Conservation (phyloP, 345 rosid species). For the Kandelia obovata region DNA sequence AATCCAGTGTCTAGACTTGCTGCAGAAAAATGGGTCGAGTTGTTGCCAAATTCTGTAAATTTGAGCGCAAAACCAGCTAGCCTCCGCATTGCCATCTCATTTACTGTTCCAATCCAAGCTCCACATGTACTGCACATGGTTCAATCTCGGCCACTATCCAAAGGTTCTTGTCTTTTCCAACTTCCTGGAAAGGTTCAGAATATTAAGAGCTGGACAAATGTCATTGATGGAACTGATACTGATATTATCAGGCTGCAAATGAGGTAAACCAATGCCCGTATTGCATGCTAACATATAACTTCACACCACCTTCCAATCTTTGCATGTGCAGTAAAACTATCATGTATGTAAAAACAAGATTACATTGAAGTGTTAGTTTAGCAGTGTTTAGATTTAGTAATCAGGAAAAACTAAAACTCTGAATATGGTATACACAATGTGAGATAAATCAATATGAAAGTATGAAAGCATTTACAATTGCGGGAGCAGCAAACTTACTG, state of each 20-base stretch:
- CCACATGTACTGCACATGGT: slow-evolving; percentile 53
- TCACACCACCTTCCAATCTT: background rate
- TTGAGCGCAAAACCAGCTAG: slow-evolving; percentile 42
- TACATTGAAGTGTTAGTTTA: background rate
- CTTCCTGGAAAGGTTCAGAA: slow-evolving; percentile 40
- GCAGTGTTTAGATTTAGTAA: background rate
- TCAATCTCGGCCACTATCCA: slow-evolving; percentile 37
- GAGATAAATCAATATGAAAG: too few relatives aligned
- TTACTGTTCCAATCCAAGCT: slow-evolving; percentile 57
- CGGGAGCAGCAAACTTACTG: too few relatives aligned
- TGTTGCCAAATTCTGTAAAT: slow-evolving; percentile 44
- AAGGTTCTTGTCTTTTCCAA: slow-evolving; percentile 62
- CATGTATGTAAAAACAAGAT: background rate
- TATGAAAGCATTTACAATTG: too few relatives aligned
- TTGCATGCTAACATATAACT: slow-evolving; percentile 7
- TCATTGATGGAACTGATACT: slow-evolving; percentile 51
- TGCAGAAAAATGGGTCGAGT: slow-evolving; percentile 71
- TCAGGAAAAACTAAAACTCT: too few relatives aligned
- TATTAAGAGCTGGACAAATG: slow-evolving; percentile 40
- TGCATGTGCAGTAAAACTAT: background rate
- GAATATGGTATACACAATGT: too few relatives aligned
- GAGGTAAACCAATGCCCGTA: slow-evolving; percentile 52
- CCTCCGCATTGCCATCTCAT: slow-evolving; percentile 64
- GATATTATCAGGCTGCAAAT: slow-evolving; percentile 73
- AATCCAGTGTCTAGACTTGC: slow-evolving; percentile 63